Conservation (phyloP, 75 land plant species). For the Pinus taeda region DNA sequence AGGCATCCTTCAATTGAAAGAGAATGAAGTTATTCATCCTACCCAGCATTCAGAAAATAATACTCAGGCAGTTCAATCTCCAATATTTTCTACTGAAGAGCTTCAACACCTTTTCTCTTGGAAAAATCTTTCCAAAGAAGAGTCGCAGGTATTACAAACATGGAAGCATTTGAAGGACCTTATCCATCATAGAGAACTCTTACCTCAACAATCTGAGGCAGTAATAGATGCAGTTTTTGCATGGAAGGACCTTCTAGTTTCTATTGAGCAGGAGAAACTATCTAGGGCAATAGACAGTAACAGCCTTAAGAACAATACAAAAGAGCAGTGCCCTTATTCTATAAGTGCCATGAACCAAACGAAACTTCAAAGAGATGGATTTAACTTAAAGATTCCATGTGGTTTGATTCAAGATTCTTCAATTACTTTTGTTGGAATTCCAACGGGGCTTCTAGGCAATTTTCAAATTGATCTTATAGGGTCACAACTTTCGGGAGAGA, state of each 20-base stretch:
- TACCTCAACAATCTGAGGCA: slow-evolving; percentile 62
- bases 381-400: slow-evolving; percentile 72
- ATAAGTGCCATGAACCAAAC: slow-evolving; percentile 61
- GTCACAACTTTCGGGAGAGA: slow-evolving; percentile 63
- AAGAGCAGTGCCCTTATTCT: slow-evolving; percentile 81
- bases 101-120: slow-evolving; percentile 18
- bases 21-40: slow-evolving; percentile 7
- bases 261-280: slow-evolving; percentile 35
- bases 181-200: slow-evolving; percentile 22
- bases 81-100: slow-evolving; percentile 32
- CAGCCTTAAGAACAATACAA: slow-evolving; percentile 23
- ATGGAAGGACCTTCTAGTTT: slow-evolving; percentile 60
- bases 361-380: slow-evolving; percentile 22
- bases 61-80: slow-evolving; percentile 8
- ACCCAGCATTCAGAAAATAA: slow-evolving; percentile 32
- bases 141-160: slow-evolving; percentile 41
- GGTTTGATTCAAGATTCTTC: slow-evolving; percentile 92
- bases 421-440: slow-evolving; percentile 78
- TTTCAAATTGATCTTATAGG: slow-evolving; percentile 82
- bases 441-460: slow-evolving; percentile 62
- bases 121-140: slow-evolving; percentile 48
- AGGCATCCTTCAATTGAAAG: slow-evolving; percentile 31
- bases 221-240: slow-evolving; percentile 61
- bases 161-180: slow-evolving; percentile 62
- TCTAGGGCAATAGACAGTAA: slow-evolving; percentile 18